Evolutionary conservation across 352 stramenopile species (phyloP), one percentile per base, ranked within the genome.

Genomic region (Plasmopara viticola): DNA sequence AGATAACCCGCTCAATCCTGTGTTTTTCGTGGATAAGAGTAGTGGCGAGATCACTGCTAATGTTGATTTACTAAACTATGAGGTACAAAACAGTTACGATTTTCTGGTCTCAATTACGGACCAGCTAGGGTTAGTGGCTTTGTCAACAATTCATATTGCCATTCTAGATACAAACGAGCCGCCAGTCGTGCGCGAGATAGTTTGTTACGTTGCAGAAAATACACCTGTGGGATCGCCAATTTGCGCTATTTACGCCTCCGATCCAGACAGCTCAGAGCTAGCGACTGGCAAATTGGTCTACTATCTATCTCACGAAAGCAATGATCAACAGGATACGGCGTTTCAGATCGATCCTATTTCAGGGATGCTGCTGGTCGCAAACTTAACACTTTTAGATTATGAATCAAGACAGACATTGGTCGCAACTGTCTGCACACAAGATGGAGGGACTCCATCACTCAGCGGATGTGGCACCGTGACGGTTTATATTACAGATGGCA

Each of bases 21-120:
- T 61, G 13, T 68, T 68, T 25, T 64, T 57, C 51, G 45, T 68
- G 6, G 41, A 68, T 47, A 57, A 68, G 38, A 20, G 0, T 9
- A 60, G 34, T n/a, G 60, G 60, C 0, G 41, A 51, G 6, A 44
- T 68, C 13, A 45, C 50, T 25, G 51, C 47, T 7, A 68, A 43
- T 17, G n/a, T 68, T 7, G 55, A 68, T 20, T 29, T 61, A 31
- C 42, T 68, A 7, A 42, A 64, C 17, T 68, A 58, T 30, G 60
- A 68, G 20, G 4, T 41, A 14, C 28, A 46, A 35, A 45, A 51
- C 2, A 25, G 5, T 29, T 61, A 68, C 17, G 47, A 58, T 9
- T 45, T 68, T 13, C 42, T 14, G 3, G 46, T 68, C 15, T 58
- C 55, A 14, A 51, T 64, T 20, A 68, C 46, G 7, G 60, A 68